Base-by-base conservation (phyloP, 805 yeast species). In the Yarrowia divulgata region DNA sequence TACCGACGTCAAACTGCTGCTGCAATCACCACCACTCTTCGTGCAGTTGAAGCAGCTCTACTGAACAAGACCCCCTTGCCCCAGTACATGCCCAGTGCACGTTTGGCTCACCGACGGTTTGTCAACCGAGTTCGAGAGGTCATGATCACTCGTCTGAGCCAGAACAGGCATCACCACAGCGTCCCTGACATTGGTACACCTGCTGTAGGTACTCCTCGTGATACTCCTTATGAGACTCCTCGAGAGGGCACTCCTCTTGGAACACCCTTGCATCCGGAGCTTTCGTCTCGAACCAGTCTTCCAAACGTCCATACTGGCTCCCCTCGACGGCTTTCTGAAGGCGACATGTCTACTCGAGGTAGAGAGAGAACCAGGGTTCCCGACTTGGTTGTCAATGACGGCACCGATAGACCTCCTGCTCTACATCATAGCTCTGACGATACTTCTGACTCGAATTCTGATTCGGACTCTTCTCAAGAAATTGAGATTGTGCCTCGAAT, bases 1-100 rank as follows among this genome's bases (percentile, higher is more conserved):
- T 83, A 84, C 70, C 76, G 86, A 73, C 75, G 85, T 64, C 85
- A 84, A 69, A 70, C 80, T 10, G 79, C 80, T 6, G 85, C 83
- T 8, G 78, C 83, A 9, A 70, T 84, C 48, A 75, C 78, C 18
- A 76, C 79, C 63, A 69, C 78, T 3, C 73, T 83, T 73, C 77
- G 84, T 48, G 81, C 84, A 9, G 76, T 84, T 14, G 82, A 82
- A 69, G 80, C 79, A 46, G 84, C 86, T 0, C 73, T 83, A n/a
- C 60, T 74, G 8, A 82, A 78, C 52, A 84, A 84, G 70, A 74
- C 80, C 0, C 87, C 87, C 1, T 69, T 85, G 35, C 87, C 87
- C 1, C 87, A 84, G 70, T 84, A 78, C 72, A 68, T 84, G 19
- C 87, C 87, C 1, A 83, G 86, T 72, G 79, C 85, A 1, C 78